Base-by-base conservation (phyloP, 371 early-diverging fungal genomes). In the Blakeslea trispora region DNA sequence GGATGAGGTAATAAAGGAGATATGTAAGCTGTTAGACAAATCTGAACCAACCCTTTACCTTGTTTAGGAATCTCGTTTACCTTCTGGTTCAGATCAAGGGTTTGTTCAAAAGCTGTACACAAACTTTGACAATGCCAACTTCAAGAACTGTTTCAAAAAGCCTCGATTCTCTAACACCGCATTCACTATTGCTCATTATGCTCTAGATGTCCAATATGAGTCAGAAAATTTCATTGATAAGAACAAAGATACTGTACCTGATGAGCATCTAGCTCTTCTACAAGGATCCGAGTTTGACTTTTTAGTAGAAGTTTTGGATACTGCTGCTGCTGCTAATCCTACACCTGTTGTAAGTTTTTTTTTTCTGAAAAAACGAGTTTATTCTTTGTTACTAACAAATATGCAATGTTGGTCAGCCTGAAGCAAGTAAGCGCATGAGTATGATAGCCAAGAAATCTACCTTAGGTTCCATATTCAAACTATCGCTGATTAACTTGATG, bases 171-270 rank as follows among this genome's bases (percentile, higher is more conserved):
- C 85, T 56, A 79, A 84, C 59, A 72, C 69, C 18, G 88, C 87
- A 23, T 98, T 98, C 64, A 88, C 89, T 7, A 77, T 98, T 41
- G 82, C 85, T 18, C 98, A 98, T 71, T 97, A 96, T 70, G 98
- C 97, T 45, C 87, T 92, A 55, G 84, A 88, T 60, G 97, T 97
- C 22, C 83, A 88, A 47, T 98, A 98, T 61, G 89, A 88, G 59
- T 83, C 89, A 24, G 94, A 95, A 22, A 95, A 94, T 11, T 99
- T 99, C 80, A 82, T 99, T 42, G 94, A 96, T 58, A 99, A 99
- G 83, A 99, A 99, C 79, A 95, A 93, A 78, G 99, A 99, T 75
- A 93, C 96, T 21, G 94, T 97, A 34, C 92, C 94, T 45, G 98
- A 97, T 48, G 97, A 98, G 69, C 83, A 91, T 56, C 67, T 93